Evolutionary conservation across 2,329 filamentous ascomycete species (phyloP).

Genomic region (Ceratocystiopsis sp.): DNA sequence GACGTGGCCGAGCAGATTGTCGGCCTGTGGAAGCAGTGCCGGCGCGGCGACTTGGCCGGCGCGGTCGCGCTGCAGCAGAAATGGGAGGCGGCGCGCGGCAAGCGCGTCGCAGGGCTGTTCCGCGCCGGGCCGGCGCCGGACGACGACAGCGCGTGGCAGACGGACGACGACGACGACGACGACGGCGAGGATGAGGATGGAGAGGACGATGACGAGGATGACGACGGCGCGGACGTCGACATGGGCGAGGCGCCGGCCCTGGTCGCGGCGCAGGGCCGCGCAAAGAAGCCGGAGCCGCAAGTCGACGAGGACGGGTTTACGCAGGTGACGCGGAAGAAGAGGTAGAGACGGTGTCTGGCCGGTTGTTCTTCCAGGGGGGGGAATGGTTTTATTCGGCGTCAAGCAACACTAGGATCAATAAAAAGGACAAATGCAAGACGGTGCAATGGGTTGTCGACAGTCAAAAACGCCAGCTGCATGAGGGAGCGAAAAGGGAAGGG

Average conservation of each 20-base stretch:
- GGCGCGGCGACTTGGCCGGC: constrained; percentile 46
- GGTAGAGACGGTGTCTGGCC: constrained; percentile 15
- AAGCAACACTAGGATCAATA: background rate
- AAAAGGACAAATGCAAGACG: background rate
- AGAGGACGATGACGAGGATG: constrained; percentile 33
- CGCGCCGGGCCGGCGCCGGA: constrained; percentile 37
- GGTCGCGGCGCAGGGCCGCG: constrained; percentile 27
- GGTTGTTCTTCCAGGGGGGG: constrained; percentile 10
- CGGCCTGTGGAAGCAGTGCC: constrained; percentile 45
- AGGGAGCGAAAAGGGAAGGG: too few species aligned
- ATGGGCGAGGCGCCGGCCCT: constrained; percentile 54
- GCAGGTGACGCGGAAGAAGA: constrained; percentile 54
- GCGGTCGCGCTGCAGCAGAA: constrained; percentile 45
- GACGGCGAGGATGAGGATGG: constrained; percentile 41
- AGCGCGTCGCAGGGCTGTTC: constrained; percentile 35
- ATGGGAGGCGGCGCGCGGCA: constrained; percentile 45
- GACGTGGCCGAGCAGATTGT: constrained; percentile 60
- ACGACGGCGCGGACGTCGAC: constrained; percentile 39
- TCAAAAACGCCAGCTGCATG: too few species aligned
- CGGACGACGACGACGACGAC: constrained; percentile 33
- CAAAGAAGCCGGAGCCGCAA: constrained; percentile 46
- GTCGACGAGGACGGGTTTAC: constrained; percentile 73
- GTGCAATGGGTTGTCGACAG: too few species aligned
- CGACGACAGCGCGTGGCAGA: constrained; percentile 43
- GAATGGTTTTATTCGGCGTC: too few species aligned